Conservation (phyloP, 495 filamentous ascomycete species). For the Trichocladium uniseriatum region DNA sequence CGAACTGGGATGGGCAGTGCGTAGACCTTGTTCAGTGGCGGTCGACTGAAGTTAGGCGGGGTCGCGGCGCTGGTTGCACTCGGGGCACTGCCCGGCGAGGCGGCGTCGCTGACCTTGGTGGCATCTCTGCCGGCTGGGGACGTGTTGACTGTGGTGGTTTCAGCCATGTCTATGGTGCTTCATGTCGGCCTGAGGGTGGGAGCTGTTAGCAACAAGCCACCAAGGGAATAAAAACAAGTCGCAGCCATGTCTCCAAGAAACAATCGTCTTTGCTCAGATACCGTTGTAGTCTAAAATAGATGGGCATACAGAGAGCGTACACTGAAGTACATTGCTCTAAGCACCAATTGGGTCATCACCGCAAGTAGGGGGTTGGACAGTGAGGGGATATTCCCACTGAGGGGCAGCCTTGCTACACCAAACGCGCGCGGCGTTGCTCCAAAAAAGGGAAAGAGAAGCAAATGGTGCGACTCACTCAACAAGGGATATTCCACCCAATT, state of each 20-base stretch:
- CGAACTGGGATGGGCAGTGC: constrained; percentile 67
- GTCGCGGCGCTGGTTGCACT: constrained; percentile 7
- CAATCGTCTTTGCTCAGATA: constrained; percentile 61
- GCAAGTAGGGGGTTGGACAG: constrained; percentile 23
- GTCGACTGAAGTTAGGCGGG: constrained; percentile 13
- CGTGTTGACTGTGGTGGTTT: constrained; percentile 19
- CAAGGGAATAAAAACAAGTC: not conserved
- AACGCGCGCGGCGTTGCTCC: not conserved
- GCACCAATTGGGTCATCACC: constrained; percentile 53
- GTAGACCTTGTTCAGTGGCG: constrained; percentile 59
- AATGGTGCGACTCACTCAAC: constrained; percentile 17
- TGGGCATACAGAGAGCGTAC: constrained; percentile 62
- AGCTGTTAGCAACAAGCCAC: not conserved
- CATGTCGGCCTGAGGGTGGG: constrained; percentile 26
- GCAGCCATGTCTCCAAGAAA: not conserved
- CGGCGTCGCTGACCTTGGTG: not conserved
- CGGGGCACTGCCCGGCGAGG: not conserved
- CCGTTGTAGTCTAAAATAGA: constrained; percentile 93
- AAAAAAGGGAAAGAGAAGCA: not conserved
- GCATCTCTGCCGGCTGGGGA: not conserved
- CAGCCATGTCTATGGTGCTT: constrained; percentile 31
- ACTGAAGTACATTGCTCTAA: constrained; percentile 56
- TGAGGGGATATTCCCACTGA: not conserved
- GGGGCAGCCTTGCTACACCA: not conserved
- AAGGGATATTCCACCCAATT: constrained; percentile 17